Percentiles rank a stretch among this genome's conserved stretches.
These are phyloP conservation scores for Mycena vitilis DNA, from an alignment of 768 basidiomycete genomes.

Conservation along the genomic window DNA sequence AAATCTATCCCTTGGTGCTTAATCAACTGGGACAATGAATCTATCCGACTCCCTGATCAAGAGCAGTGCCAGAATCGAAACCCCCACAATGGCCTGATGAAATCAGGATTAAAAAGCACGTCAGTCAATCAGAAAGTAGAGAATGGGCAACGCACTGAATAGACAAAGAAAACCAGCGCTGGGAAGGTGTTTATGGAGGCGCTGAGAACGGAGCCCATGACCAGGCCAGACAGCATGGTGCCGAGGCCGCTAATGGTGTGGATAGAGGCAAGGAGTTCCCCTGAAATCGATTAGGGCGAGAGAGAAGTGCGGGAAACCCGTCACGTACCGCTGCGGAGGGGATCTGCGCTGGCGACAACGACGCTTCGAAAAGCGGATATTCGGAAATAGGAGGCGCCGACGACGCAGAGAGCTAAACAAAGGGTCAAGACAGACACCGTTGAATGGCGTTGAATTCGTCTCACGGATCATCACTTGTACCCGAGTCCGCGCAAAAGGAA, in stretches of 20 bases:
- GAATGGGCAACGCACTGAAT: neutral
- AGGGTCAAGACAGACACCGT: neutral
- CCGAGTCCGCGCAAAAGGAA: conserved; percentile 7
- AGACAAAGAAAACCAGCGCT: conserved; percentile 16
- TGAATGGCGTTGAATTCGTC: neutral
- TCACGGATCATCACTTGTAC: conserved; percentile 4
- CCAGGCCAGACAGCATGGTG: conserved; percentile 7
- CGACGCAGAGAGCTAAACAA: neutral
- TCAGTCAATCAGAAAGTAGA: neutral
- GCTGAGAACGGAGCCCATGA: conserved; percentile 16
- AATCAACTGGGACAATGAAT: neutral
- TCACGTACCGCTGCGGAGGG: conserved; percentile 16
- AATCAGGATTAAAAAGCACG: neutral
- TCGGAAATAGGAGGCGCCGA: conserved; percentile 15
- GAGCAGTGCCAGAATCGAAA: conserved; percentile 18
- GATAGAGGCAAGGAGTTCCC: conserved; percentile 9
- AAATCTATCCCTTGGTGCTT: too few species aligned
- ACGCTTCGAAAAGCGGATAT: conserved; percentile 17
- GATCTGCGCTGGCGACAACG: conserved; percentile 13
- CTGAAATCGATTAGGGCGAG: neutral
- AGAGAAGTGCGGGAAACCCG: neutral
- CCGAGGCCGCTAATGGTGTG: conserved; percentile 11
- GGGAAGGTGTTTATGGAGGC: conserved; percentile 16
- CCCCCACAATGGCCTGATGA: neutral
- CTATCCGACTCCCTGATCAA: conserved; percentile 15